Percentiles rank a stretch among this genome's conserved stretches.
phyloP scores from a whole-genome alignment of 2,329 filamentous ascomycete genomes.

The Trematosphaeria pertusa region DNA sequence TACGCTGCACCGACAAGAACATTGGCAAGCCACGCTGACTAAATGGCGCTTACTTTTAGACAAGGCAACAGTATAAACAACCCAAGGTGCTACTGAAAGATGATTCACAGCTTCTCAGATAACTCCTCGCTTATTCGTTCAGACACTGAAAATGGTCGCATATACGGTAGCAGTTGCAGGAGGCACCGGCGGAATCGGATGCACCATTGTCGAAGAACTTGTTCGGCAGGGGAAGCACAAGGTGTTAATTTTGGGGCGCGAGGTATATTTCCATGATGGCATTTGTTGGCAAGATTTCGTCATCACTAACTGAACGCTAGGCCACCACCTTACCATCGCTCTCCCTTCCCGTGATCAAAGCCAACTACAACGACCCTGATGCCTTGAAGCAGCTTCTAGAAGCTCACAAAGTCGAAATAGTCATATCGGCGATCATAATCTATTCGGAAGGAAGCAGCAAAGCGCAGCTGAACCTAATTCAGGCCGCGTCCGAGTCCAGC shows the following conservation, averaged over 20 bases:
- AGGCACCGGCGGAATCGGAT: slow-evolving; percentile 30
- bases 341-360: slow-evolving; percentile 13
- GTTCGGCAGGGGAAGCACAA: slow-evolving; percentile 18
- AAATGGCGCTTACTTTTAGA: no score
- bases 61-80: no score
- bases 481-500: slow-evolving; percentile 16
- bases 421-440: slow-evolving; percentile 23
- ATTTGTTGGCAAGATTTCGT: background rate
- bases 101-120: no score
- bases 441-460: slow-evolving; percentile 10
- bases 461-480: slow-evolving; percentile 25
- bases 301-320: background rate
- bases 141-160: background rate
- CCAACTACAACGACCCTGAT: slow-evolving; percentile 16
- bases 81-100: no score
- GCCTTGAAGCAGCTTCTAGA: slow-evolving; percentile 14
- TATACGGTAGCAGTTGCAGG: slow-evolving; percentile 27
- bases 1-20: no score
- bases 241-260: slow-evolving; percentile 23
- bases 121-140: no score
- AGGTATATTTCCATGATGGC: slow-evolving; percentile 4
- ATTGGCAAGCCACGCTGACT: no score
- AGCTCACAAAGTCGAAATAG: slow-evolving; percentile 12
- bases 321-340: slow-evolving; percentile 1
- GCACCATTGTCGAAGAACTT: slow-evolving; percentile 24